Conservation (phyloP, 2,329 filamentous ascomycete genomes). For the Tolypocladium ophioglossoides region DNA sequence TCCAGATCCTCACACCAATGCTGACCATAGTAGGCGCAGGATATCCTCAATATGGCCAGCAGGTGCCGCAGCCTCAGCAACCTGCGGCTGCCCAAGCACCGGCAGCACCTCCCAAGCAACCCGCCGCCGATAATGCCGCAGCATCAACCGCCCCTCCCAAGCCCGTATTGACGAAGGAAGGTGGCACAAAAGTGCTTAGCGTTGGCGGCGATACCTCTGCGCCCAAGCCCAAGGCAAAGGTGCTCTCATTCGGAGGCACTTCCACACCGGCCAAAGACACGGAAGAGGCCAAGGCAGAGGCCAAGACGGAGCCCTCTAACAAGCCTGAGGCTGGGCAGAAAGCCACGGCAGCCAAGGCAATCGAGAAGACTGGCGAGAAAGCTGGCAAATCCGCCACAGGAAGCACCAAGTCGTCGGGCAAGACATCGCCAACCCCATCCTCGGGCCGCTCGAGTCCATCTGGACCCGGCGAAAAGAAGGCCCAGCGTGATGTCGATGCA, state of each 20-base stretch:
- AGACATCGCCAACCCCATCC: constrained; percentile 69
- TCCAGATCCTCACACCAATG: constrained; percentile 5
- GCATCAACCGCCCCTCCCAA: constrained; percentile 35
- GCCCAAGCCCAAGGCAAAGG: constrained; percentile 42
- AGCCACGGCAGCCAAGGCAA: constrained; percentile 76
- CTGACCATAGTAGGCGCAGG: constrained; percentile 30
- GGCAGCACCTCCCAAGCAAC: constrained; percentile 23
- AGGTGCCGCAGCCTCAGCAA: constrained; percentile 28
- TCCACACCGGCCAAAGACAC: constrained; percentile 27
- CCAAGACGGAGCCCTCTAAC: constrained; percentile 35
- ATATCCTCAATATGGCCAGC: constrained; percentile 43
- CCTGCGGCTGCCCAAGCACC: constrained; percentile 32
- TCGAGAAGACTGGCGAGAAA: constrained; percentile 77
- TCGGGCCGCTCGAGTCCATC: constrained; percentile 80
- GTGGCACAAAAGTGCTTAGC: constrained; percentile 54
- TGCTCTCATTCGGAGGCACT: constrained; percentile 30
- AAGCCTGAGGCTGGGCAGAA: constrained; percentile 67
- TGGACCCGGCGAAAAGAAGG: constrained; percentile 36
- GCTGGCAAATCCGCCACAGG: constrained; percentile 29
- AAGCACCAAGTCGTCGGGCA: constrained; percentile 46
- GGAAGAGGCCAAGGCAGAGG: constrained; percentile 35
- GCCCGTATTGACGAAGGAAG: constrained; percentile 42
- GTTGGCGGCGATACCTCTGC: constrained; percentile 51
- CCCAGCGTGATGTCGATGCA: constrained; percentile 62
- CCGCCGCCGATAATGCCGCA: constrained; percentile 24